Percentiles rank a stretch among this genome's conserved stretches.
Conservation (phyloP, 495 filamentous ascomycete genomes). For the Penicillium lividum region DNA sequence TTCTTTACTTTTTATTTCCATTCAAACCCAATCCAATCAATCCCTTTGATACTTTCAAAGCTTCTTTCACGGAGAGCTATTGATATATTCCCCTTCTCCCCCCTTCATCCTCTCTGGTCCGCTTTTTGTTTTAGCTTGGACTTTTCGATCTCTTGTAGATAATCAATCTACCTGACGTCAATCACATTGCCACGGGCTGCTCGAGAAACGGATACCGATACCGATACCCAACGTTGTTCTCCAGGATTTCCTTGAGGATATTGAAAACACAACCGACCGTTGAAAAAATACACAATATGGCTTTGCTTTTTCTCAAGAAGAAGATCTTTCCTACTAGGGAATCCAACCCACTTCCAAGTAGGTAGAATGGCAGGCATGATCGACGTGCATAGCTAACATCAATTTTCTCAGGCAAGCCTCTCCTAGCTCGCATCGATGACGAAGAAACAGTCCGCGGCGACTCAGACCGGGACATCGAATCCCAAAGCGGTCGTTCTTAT, state of each 20-base stretch:
- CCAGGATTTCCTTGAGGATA: background rate
- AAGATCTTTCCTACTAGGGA: constrained; percentile 38
- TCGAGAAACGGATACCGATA: background rate
- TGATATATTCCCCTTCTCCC: background rate
- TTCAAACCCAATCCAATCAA: background rate
- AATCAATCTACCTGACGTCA: background rate
- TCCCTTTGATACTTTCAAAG: background rate
- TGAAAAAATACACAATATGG: constrained; percentile 28
- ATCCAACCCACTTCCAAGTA: constrained; percentile 17
- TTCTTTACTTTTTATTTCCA: constrained; percentile 2
- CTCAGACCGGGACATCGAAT: constrained; percentile 39
- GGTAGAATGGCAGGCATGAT: constrained; percentile 18
- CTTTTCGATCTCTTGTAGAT: background rate
- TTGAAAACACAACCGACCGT: background rate
- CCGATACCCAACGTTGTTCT: background rate
- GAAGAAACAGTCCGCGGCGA: constrained; percentile 32
- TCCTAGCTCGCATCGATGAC: constrained; percentile 34
- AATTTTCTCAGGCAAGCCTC: constrained; percentile 33
- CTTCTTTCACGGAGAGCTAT: background rate
- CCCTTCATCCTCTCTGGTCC: background rate
- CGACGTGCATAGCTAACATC: constrained; percentile 8
- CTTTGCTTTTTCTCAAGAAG: constrained; percentile 45
- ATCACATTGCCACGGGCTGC: background rate
- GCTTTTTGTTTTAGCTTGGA: background rate
- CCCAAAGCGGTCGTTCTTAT: constrained; percentile 39